Evolutionary conservation across 2,329 filamentous ascomycete species (phyloP), one percentile per base, ranked within the genome.

Genomic region (Lachnellula subtilissima): DNA sequence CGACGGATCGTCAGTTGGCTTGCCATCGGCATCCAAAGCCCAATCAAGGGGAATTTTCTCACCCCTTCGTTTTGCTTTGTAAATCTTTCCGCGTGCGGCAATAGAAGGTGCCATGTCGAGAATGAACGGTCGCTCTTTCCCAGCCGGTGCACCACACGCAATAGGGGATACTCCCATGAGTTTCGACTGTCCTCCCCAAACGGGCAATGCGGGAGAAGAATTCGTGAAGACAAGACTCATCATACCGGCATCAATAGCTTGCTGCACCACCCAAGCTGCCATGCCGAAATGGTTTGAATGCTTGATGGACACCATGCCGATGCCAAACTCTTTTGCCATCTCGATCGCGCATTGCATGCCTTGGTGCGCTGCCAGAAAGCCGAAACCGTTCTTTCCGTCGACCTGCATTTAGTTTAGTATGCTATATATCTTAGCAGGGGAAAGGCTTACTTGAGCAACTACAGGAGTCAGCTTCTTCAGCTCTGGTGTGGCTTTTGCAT

Each of bases 201-300:
- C 67, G 0, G 71, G 69, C 53, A 73, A 64, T 14, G 66, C 65
- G 0, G 65, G 64, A 7, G 62, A 63, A 0, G 69, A 68, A 49
- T 73, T 73, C 5, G 71, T 73, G 55, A 72, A 73, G 0, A 69
- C 70, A 3, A 73, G 56, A 52, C 61, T 61, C 87, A 89, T 85
- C 81, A 88, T 84, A 39, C 78, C 77, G 0, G 81, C 84, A 56
- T 93, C 86, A 14, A 92, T 71, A 0, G 88, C 89, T 71, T 91
- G 85, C 69, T 89, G 86, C 11, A 91, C 88, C 0, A 91, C 68
- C 87, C 88, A 93, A 0, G 89, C 89, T 3, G 81, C 81, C 89
- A 94, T 94, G 53, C 89, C 89, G 65, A 89, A 92, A 70, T 93
- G 88, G 65, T 93, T 93, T 42, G 85, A 88, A 71, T 87, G 86